phyloP scores from a whole-genome alignment of 2,329 filamentous ascomycete species.

The Metarhizium humberi region DNA sequence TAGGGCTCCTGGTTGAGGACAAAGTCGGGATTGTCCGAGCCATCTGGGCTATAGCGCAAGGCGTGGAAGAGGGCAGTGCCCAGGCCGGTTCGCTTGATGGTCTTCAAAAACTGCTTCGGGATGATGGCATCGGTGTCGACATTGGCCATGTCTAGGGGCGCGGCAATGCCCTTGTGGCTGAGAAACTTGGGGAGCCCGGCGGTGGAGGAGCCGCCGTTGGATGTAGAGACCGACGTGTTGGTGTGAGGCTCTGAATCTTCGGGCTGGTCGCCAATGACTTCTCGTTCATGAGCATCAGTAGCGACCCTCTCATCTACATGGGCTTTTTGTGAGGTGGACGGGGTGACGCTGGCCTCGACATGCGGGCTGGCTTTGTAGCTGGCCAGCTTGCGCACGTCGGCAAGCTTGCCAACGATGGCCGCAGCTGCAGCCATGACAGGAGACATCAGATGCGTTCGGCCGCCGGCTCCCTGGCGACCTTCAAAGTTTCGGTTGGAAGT shows the following conservation, averaged over 20 bases:
- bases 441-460: slow-evolving; percentile 92
- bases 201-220: slow-evolving; percentile 23
- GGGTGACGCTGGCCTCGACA: slow-evolving; percentile 44
- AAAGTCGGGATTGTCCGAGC: slow-evolving; percentile 69
- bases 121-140: slow-evolving; percentile 99
- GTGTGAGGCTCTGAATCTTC: slow-evolving; percentile 57
- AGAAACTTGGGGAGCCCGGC: slow-evolving; percentile 77
- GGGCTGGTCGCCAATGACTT: slow-evolving; percentile 46
- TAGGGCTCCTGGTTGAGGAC: slow-evolving; percentile 87
- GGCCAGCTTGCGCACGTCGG: slow-evolving; percentile 78
- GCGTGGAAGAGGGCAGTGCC: slow-evolving; percentile 80
- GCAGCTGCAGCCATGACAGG: slow-evolving; percentile 93
- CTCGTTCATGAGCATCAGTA: slow-evolving; percentile 41
- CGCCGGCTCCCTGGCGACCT: slow-evolving; percentile 84
- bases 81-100: slow-evolving; percentile 94
- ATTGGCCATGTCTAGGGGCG: slow-evolving; percentile 79
- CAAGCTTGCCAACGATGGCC: slow-evolving; percentile 80
- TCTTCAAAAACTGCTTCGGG: slow-evolving; percentile 98
- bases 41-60: slow-evolving; percentile 67
- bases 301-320: slow-evolving; percentile 44
- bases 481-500: slow-evolving; percentile 98
- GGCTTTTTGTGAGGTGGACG: slow-evolving; percentile 28
- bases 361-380: slow-evolving; percentile 49
- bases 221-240: slow-evolving; percentile 40
- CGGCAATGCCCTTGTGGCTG: slow-evolving; percentile 75